Evolutionary conservation across 306 rosid genomes (phyloP).

Genomic region (Cicer pinnatifidum): DNA sequence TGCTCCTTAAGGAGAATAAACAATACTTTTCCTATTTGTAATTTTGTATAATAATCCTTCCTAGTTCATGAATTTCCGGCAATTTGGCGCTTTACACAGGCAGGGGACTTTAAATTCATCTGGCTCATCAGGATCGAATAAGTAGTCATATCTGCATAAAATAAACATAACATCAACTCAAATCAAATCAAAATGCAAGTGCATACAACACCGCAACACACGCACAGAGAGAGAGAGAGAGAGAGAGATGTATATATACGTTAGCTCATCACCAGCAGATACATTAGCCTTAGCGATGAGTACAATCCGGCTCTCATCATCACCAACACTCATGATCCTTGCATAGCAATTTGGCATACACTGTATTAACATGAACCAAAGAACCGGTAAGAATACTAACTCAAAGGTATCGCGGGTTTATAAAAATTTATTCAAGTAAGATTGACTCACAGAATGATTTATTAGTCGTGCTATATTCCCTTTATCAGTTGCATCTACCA

Average conservation of each 20-base stretch:
- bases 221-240: not conserved
- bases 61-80: constrained; percentile 94
- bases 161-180: constrained; percentile 40
- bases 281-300: constrained; percentile 91
- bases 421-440: constrained; percentile 4
- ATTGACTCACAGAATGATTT: constrained; percentile 86
- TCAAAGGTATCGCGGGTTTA: not conserved
- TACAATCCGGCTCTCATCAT: constrained; percentile 90
- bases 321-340: constrained; percentile 99
- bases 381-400: constrained; percentile 30
- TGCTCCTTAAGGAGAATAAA: constrained; percentile 77
- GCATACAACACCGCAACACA: not conserved
- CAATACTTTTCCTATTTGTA: constrained; percentile 58
- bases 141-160: constrained; percentile 83
- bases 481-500: constrained; percentile 98
- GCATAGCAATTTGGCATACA: constrained; percentile 99
- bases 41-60: constrained; percentile 46
- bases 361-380: constrained; percentile 52
- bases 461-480: constrained; percentile 98
- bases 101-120: constrained; percentile 98
- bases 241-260: constrained; percentile 53
- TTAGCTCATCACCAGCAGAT: constrained; percentile 82
- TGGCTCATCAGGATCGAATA: constrained; percentile 97
- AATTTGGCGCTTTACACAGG: constrained; percentile 92
- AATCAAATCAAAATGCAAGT: constrained; percentile 1